phyloP scores from a whole-genome alignment of 73 alveolate genomes.

The Chromera velia region DNA sequence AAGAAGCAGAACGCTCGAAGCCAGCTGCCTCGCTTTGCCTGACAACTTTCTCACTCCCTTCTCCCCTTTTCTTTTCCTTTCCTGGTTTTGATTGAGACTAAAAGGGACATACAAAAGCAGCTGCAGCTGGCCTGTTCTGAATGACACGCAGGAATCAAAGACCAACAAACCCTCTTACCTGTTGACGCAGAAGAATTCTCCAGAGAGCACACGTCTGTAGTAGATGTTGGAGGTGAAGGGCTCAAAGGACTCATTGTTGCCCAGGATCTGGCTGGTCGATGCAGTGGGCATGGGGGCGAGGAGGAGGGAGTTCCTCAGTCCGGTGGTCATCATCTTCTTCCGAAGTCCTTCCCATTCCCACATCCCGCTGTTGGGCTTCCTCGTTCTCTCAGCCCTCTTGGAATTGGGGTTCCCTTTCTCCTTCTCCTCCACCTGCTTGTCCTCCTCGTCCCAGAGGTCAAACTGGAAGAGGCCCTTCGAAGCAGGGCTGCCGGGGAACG shows the following conservation, averaged over 20 bases:
- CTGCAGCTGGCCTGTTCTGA: background rate
- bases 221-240: conserved; percentile 86
- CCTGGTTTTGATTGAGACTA: no score
- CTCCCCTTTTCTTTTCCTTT: no score
- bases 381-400: no score
- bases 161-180: background rate
- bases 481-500: conserved; percentile 58
- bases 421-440: no score
- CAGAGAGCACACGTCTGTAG: conserved; percentile 86
- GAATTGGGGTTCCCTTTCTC: no score
- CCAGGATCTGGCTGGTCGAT: conserved; percentile 76
- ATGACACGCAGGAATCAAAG: background rate
- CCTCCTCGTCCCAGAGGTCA: conserved; percentile 60
- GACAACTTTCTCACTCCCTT: no score
- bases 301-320: conserved; percentile 84
- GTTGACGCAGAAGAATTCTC: conserved; percentile 72
- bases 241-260: conserved; percentile 83
- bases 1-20: no score
- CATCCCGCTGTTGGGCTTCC: conserved; percentile 52
- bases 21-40: no score
- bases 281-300: conserved; percentile 98
- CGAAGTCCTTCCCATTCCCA: conserved; percentile 63
- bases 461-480: conserved; percentile 57
- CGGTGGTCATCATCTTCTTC: conserved; percentile 60
- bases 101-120: background rate